phyloP scores from a whole-genome alignment of 176 grass and related monocot species.

The Metroxylon sagu region DNA sequence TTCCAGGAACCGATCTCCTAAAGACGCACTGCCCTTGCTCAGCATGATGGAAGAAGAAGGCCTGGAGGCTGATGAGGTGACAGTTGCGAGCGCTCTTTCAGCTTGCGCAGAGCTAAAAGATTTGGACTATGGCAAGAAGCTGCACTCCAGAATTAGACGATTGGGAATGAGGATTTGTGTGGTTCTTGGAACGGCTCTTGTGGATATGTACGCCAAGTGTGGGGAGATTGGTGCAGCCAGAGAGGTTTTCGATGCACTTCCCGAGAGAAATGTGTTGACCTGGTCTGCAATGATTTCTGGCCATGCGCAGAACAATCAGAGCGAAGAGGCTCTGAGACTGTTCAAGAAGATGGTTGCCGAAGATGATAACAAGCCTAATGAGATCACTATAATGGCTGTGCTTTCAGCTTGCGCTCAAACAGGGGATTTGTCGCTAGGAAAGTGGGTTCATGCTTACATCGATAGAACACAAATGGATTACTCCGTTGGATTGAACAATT shows the following conservation, averaged over 20 bases:
- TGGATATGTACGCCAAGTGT: background rate
- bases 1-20: background rate
- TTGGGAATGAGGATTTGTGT: background rate
- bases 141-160: background rate
- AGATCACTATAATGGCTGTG: background rate
- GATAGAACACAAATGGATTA: background rate
- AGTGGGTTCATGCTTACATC: background rate
- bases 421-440: background rate
- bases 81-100: background rate
- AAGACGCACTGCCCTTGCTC: background rate
- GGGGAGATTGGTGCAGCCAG: background rate
- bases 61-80: background rate
- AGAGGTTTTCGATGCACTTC: constrained; percentile 1
- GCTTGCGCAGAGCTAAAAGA: constrained; percentile 1
- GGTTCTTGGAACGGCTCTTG: background rate
- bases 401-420: background rate
- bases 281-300: constrained; percentile 6
- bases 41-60: constrained; percentile 4
- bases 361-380: background rate
- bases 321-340: background rate
- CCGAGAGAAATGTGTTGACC: background rate
- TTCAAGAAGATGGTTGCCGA: background rate
- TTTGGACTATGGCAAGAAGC: constrained; percentile 6
- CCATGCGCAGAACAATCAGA: background rate
- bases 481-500: background rate